These are phyloP conservation scores for Rhynchosporium secalis DNA, from an alignment of 2,329 filamentous ascomycete species.

Conservation along the genomic window DNA sequence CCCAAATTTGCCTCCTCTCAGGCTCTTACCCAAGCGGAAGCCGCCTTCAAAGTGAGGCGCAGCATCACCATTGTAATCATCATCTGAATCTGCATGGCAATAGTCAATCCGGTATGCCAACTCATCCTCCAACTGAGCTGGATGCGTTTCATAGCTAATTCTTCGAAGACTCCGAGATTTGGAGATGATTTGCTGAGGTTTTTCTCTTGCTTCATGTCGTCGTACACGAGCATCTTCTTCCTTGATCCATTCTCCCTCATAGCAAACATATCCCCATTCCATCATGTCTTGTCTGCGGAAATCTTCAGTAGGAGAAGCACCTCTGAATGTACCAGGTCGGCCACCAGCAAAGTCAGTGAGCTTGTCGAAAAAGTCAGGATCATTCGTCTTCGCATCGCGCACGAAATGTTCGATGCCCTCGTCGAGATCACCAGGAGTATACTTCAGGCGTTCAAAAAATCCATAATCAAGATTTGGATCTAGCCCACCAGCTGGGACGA, in stretches of 20 bases:
- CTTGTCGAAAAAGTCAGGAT: background rate
- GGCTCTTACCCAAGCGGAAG: background rate
- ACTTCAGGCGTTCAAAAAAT: background rate
- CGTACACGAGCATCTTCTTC: background rate
- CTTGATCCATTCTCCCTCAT: background rate
- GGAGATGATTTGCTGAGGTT: background rate
- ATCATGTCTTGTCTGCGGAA: constrained; percentile 1
- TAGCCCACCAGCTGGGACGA: constrained; percentile 1
- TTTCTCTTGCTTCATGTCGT: background rate
- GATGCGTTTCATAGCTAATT: background rate
- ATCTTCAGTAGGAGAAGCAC: background rate
- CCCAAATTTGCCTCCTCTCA: background rate
- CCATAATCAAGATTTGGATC: background rate
- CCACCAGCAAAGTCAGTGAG: background rate
- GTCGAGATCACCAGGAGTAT: background rate
- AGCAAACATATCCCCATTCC: background rate
- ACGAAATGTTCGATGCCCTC: constrained; percentile 4
- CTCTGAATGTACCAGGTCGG: background rate
- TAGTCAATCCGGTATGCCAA: background rate
- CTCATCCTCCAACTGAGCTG: constrained; percentile 6
- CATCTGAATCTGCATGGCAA: background rate
- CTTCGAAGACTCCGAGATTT: too few species aligned
- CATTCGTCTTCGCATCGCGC: background rate
- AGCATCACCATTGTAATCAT: background rate
- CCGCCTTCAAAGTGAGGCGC: background rate